A percentile compares a stretch with the other conserved stretches of the same genome.
Conservation (phyloP, 179 eudicot genomes). For the Beta macrorhiza region DNA sequence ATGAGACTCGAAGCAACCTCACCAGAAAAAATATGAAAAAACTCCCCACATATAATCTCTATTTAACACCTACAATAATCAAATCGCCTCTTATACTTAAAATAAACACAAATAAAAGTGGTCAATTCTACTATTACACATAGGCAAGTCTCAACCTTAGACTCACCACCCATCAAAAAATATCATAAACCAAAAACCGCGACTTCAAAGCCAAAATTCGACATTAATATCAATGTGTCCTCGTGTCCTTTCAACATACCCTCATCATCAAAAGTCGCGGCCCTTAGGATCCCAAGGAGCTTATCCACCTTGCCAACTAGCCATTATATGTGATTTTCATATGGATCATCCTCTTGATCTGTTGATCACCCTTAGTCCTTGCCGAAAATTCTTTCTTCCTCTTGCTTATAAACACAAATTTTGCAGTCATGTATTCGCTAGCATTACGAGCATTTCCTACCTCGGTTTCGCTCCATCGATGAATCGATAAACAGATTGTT, state of each 20-base stretch:
- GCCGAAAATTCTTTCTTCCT: slow-evolving; percentile 36
- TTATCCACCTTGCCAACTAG: neutral
- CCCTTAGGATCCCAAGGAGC: slow-evolving; percentile 31
- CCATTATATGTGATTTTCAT: slow-evolving; percentile 30
- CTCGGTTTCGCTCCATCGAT: slow-evolving; percentile 23
- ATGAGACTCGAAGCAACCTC: neutral
- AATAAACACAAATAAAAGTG: neutral
- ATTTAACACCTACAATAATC: neutral
- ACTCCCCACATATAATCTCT: neutral
- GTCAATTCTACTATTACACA: slow-evolving; percentile 12
- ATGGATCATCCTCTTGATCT: slow-evolving; percentile 41
- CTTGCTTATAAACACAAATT: slow-evolving; percentile 31
- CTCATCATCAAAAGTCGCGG: slow-evolving; percentile 30
- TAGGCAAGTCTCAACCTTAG: slow-evolving; percentile 15
- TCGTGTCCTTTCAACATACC: slow-evolving; percentile 42
- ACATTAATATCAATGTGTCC: slow-evolving; percentile 6
- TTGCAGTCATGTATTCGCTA: slow-evolving; percentile 28
- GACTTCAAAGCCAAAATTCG: neutral
- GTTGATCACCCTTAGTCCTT: slow-evolving; percentile 40
- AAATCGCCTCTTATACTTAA: neutral
- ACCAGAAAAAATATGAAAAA: neutral
- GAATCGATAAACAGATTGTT: slow-evolving; percentile 35
- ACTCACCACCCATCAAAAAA: neutral
- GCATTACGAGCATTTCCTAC: slow-evolving; percentile 27
- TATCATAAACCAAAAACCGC: slow-evolving; percentile 12